Base-by-base conservation (phyloP, 2,329 filamentous ascomycete genomes). In the Cladophialophora immunda region DNA sequence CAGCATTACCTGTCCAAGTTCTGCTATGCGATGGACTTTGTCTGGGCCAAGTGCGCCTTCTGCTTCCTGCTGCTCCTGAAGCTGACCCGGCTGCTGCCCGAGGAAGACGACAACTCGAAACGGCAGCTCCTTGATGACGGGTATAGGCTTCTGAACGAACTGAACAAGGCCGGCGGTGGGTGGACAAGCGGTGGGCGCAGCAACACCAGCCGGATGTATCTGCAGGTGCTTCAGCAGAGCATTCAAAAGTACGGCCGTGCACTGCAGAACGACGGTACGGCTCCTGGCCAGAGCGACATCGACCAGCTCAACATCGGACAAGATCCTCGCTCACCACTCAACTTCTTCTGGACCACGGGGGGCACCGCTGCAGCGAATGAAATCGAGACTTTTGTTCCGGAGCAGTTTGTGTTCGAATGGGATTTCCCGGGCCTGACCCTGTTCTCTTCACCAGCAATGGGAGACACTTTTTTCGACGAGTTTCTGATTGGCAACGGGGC, bases 31-130 rank as follows among this genome's bases (percentile, higher is more conserved):
- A 85, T 86, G 80, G 84, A 86, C 62, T 87, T 86, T 66, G 84
- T 87, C 22, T 86, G 85, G 84, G 85, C 84, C 0, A 87, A 87
- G 72, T 84, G 83, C 58, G 84, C 84, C 0, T 87, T 86, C 67
- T 86, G 83, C n/a, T 84, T 86, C 53, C 75, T 87, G 1, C 77
- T 87, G 0, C 79, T 86, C 1, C 79, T 87, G 2, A 85, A 85
- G 64, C 76, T 87, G 3, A 81, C 83, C 0, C 80, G 83, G 0
- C 77, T 87, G 0, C 75, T 86, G 0, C 81, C 81, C 0, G 81
- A 84, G 64, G 67, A 74, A 7, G 69, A 76, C 25, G 73, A 80
- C 52, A 73, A 79, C 19, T 38, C 38, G 25, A 74, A 83, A 69
- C 67, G 80, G 65, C 70, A 79, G 55, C 75, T 84, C 0, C 75